Conservation (phyloP, 2,329 filamentous ascomycete genomes). For the Alternaria sp. region DNA sequence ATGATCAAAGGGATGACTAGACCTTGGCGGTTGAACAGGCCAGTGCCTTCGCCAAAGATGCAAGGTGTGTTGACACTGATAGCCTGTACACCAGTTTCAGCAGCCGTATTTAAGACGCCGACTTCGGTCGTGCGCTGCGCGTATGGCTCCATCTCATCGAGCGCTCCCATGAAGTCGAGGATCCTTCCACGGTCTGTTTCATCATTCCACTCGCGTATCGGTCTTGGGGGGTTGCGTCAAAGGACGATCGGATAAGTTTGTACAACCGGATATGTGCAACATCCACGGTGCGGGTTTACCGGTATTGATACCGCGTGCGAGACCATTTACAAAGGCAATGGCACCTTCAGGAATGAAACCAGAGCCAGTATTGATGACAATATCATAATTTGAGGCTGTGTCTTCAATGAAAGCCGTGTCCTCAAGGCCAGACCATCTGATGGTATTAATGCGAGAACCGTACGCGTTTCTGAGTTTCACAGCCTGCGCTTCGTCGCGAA, state of each 20-base stretch:
- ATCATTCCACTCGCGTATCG: conserved; percentile 26
- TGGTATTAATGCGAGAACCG: conserved; percentile 17
- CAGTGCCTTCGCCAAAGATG: conserved; percentile 28
- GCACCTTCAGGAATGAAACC: conserved; percentile 23
- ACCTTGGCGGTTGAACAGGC: conserved; percentile 22
- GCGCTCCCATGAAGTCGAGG: conserved; percentile 17
- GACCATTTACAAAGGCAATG: conserved; percentile 25
- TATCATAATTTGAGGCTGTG: conserved; percentile 23
- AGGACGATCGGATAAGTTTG: conserved; percentile 21
- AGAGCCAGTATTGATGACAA: conserved; percentile 26
- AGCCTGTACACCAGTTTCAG: conserved; percentile 19
- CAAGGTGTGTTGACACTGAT: conserved; percentile 24
- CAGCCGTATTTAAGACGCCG: conserved; percentile 17
- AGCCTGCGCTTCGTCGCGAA: conserved; percentile 19
- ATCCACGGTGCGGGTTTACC: conserved; percentile 20
- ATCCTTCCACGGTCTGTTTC: conserved; percentile 15
- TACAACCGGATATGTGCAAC: conserved; percentile 25
- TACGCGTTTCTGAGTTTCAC: conserved; percentile 14
- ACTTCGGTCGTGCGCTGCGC: conserved; percentile 25
- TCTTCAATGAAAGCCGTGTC: conserved; percentile 19
- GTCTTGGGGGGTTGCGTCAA: conserved; percentile 9
- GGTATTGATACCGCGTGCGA: conserved; percentile 18
- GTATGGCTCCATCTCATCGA: conserved; percentile 18
- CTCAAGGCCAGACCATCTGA: conserved; percentile 21
- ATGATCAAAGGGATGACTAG: conserved; percentile 24